Base-by-base conservation (phyloP, 371 early-diverging fungal genomes). In the Neoconidiobolus thromboides region DNA sequence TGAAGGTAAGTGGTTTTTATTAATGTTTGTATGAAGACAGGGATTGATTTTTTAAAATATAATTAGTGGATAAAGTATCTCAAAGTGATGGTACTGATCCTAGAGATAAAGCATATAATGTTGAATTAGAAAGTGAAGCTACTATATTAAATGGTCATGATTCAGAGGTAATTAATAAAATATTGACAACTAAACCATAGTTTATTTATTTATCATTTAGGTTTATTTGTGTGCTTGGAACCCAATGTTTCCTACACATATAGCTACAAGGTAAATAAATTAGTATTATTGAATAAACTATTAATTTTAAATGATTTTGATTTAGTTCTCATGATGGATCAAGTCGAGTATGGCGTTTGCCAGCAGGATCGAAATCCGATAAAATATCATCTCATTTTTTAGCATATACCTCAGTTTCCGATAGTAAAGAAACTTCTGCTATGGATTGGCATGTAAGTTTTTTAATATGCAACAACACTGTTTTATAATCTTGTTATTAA, bases 391-490 rank as follows among this genome's bases (percentile, higher is more conserved):
- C 74, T 79, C 41, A 73, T 72, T 42, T 60, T 71, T 39, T 73
- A 71, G 14, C 78, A 14, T 39, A 44, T 40, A 57, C 41, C 43
- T 57, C 57, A 15, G 44, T 73, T 2, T 69, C 63, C 50, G 80
- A 76, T 54, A 77, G 79, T 54, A 81, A 84, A 57, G 86, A 57
- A 14, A 40, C 91, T 2, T 89, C 89, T n/a, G 74, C 92, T 1
- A 66, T 96, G 64, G 89, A 83, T 52, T 96, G 96, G 96, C 88
- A 84, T 72, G 91, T 87, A 75, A 71, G 83, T 66, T 12, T 26
- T 26, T 26, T 26, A 26, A 26, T 26, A 26, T 26, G 26, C 26
- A 26, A 26, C 26, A 26, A 26, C 40, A 5, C 4, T 14, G 10
- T 49, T 10, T 49, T 4, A 14, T 12, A 49, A 49, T 46, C n/a